Evolutionary conservation across 768 basidiomycete genomes (phyloP).

Genomic region (Sarcodon aspratus): DNA sequence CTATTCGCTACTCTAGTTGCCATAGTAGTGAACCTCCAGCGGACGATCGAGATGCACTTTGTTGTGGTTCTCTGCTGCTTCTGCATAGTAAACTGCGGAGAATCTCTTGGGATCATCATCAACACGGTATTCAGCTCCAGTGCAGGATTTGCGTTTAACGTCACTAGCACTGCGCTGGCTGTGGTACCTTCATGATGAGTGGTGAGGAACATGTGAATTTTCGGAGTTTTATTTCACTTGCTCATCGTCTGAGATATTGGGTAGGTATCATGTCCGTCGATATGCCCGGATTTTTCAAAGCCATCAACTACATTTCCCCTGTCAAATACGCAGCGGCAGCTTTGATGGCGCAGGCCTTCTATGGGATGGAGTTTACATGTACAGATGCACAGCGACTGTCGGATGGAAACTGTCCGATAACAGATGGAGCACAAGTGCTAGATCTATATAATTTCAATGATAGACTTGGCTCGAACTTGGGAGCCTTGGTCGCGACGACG

Average conservation of each 20-base stretch:
- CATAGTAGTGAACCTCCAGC: slow-evolving; percentile 6
- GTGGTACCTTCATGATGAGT: not conserved
- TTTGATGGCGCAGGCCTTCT: slow-evolving; percentile 4
- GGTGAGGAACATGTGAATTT: not conserved
- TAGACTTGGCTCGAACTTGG: not conserved
- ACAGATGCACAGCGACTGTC: slow-evolving; percentile 2
- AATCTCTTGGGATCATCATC: slow-evolving; percentile 8
- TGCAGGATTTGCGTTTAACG: slow-evolving; percentile 4
- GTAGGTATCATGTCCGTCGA: not conserved
- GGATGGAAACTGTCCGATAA: slow-evolving; percentile 5
- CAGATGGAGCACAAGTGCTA: slow-evolving; percentile 5
- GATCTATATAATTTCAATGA: slow-evolving; percentile 6
- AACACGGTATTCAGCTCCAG: slow-evolving; percentile 6
- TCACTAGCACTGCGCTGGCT: not conserved
- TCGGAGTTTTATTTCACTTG: slow-evolving; percentile 4
- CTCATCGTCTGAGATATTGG: not conserved
- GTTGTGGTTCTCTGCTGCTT: slow-evolving; percentile 4
- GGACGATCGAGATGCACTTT: slow-evolving; percentile 7
- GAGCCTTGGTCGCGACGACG: not conserved
- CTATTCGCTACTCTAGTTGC: slow-evolving; percentile 8
- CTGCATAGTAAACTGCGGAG: slow-evolving; percentile 7
- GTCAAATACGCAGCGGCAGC: slow-evolving; percentile 6
- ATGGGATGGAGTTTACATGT: slow-evolving; percentile 4
- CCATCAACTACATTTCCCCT: slow-evolving; percentile 6
- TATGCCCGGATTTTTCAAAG: slow-evolving; percentile 3